Base-by-base conservation (phyloP, 2,329 filamentous ascomycete genomes). In the Ampelomyces quisqualis region DNA sequence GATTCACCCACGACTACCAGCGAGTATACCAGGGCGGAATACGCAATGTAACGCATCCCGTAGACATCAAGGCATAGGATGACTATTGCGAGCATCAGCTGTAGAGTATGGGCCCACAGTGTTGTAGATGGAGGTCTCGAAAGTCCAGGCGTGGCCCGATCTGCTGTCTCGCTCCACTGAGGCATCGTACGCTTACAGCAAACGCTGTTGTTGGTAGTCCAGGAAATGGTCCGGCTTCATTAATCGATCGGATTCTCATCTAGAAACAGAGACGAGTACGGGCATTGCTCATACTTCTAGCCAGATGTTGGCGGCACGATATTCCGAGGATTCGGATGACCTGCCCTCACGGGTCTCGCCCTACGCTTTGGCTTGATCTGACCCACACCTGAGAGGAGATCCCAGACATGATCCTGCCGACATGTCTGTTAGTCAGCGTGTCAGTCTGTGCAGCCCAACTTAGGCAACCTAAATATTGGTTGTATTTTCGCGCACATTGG, bases 11-110 rank as follows among this genome's bases (percentile, higher is more conserved):
- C 52, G 32, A 48, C 38, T 4, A 52, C 41, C 23, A 57, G 40
- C 13, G 45, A 47, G 18, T 43, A 53, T 21, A 51, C 34, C 23
- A 53, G 64, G 66, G 49, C 65, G 75, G 75, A 10, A 72, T 74
- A 73, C 2, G 72, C 51, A 3, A 68, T 40, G 30, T 54, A 65
- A 7, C 52, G 46, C 19, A 73, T 61, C 7, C 72, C 69, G 48
- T 76, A 80, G 6, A 70, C 75, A 15, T 67, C 64, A 23, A 81
- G 64, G 10, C 70, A 77, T 2, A 80, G 60, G 19, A 74, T 62
- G 23, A 74, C 45, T 24, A 80, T 38, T 13, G 68, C 67, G 10
- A 80, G 47, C 11, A 77, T 47, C n/a, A 59, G 29, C 41, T 63
- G 58, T 1, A 49, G 43, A n/a, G 32, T 39, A 38, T 63, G 57